Evolutionary conservation across 1,284 basidiomycete species (phyloP), one percentile per base, ranked within the genome.

Genomic region (Pulveroboletus sp.): DNA sequence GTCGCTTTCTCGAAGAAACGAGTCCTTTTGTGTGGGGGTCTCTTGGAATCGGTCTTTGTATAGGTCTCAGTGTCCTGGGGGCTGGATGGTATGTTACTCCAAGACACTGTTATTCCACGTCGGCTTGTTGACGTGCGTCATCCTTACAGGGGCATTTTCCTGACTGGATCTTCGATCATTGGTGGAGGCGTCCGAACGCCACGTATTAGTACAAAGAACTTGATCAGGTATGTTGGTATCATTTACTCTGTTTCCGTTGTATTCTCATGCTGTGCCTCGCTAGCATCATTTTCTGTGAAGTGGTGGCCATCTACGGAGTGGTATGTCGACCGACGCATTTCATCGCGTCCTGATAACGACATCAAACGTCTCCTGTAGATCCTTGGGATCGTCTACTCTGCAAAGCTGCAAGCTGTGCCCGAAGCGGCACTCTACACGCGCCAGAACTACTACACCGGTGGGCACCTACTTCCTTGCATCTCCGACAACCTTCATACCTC

Each of bases 201-300:
- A 12, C 83, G 97, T 61, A 99, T 99, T 64, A 86, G 91, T 50
- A 98, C 96, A 36, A 99, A 99, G 83, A 99, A 99, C 74, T 75
- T 99, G 72, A 98, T 98, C 68, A 96, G 92, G 95, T 94, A 57
- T 26, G 48, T 49, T 22, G 92, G 95, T 24, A 12, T 46, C 18
- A 9, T 18, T 4, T 15, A 15, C n/a, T 2, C 6, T 38, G 5
- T 24, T 12, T 20, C 12, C 1, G 25, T 10, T 1, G 8, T 15
- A 40, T 28, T 31, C 48, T 53, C 24, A 48, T 42, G 17, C 26
- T 25, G 22, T 12, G 4, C 29, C 4, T 28, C 46, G n/a, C 42
- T 33, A 96, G 94, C 62, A 96, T 99, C 78, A 98, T 99, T 72
- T 98, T 99, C 80, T 98, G 96, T 74, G 96, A 99, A 80, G 96